Evolutionary conservation across 2,329 filamentous ascomycete genomes (phyloP), one percentile per base, ranked within the genome.

Genomic region (Purpureocillium lavendulum): DNA sequence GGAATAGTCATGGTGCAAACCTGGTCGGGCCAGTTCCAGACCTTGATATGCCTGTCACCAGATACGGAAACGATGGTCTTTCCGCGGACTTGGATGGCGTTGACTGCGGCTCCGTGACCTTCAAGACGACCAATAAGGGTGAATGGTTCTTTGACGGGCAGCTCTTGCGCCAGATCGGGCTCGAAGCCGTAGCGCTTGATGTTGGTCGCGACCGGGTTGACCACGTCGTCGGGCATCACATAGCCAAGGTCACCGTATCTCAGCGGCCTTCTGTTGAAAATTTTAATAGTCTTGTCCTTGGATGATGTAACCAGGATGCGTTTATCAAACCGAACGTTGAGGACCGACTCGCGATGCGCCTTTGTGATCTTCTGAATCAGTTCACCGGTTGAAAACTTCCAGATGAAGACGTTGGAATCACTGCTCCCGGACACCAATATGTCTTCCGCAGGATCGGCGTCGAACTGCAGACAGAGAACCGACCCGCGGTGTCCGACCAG

Each of bases 271-370:
- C 92, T 80, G 58, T 90, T 97, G 76, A 94, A 98, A 14, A 98
- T 81, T 61, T 96, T 96, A 69, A 98, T 95, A 1, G 84, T 84
- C 60, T 89, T 94, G 61, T 98, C 92, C 59, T 98, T 98, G 36
- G 90, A 97, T 54, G 92, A 97, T 1, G 92, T 98, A 11, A 97
- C 87, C 4, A 98, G 71, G 46, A 94, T 94, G 8, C 87, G 78
- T 48, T 87, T 82, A 56, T 97, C 89, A 49, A 97, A 98, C 45
- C 86, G 79, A 41, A 98, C 79, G 54, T 97, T 97, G 13, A 98
- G 69, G 0, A 98, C 89, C 0, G 90, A 95, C 60, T 98, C 92
- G 24, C 72, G 69, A 57, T 98, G 92, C 0, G 90, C 90, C 33
- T 77, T 71, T 1, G 71, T 70, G 26, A 97, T 76, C 41, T 80